Percentiles rank a stretch among this genome's conserved stretches.
phyloP scores from a whole-genome alignment of 345 rosid species.

The Combretum micranthum region DNA sequence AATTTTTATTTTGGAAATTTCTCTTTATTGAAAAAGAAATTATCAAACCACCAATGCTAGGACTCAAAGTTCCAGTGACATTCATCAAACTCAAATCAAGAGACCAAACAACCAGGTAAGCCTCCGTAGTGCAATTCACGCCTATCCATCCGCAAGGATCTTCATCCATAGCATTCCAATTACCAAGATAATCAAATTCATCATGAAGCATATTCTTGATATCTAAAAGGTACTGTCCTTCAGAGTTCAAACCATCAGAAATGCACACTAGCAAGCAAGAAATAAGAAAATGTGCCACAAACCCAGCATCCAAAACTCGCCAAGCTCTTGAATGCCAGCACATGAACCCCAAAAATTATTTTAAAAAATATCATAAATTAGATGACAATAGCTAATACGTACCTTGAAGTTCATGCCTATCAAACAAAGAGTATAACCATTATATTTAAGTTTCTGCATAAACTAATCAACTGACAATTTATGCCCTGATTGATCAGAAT shows the following conservation, averaged over 20 bases:
- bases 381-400: slow-evolving; percentile 1
- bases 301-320: slow-evolving; percentile 22
- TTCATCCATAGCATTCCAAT: slow-evolving; percentile 63
- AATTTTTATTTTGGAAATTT: too few relatives aligned
- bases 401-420: slow-evolving; percentile 14
- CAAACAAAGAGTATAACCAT: slow-evolving; percentile 26
- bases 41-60: slow-evolving; percentile 61
- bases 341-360: slow-evolving; percentile 1
- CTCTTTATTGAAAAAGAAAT: too few relatives aligned
- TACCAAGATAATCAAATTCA: slow-evolving; percentile 31
- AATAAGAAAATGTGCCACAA: slow-evolving; percentile 25
- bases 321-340: slow-evolving; percentile 9
- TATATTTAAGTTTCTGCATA: too few relatives aligned
- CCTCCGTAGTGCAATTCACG: slow-evolving; percentile 51
- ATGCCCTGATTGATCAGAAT: too few relatives aligned
- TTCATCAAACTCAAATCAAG: slow-evolving; percentile 65
- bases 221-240: slow-evolving; percentile 61
- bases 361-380: not conserved
- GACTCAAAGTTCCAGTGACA: slow-evolving; percentile 67
- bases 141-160: slow-evolving; percentile 83
- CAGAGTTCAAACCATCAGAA: slow-evolving; percentile 51
- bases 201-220: slow-evolving; percentile 55
- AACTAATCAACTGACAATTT: too few relatives aligned
- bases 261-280: slow-evolving; percentile 30
- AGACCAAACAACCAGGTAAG: slow-evolving; percentile 43